Conservation (phyloP, 345 rosid species). For the Salix suchowensis region DNA sequence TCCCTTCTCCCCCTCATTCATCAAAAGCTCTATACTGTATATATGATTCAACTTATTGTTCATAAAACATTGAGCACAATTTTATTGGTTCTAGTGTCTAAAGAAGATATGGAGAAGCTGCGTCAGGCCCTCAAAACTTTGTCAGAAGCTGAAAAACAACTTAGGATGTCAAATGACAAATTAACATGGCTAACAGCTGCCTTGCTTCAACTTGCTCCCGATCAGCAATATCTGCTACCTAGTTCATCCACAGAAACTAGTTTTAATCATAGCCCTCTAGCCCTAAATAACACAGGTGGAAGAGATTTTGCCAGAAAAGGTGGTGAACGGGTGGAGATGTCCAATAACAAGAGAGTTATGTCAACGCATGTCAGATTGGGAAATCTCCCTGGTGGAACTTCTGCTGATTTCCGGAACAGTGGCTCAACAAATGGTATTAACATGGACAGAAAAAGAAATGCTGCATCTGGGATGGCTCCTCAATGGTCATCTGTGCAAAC, state of each 20-base stretch:
- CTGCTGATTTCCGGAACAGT: conserved; percentile 18
- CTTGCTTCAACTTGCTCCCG: conserved; percentile 96
- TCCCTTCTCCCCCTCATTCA: neutral
- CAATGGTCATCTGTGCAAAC: conserved; percentile 27
- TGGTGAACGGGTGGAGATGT: conserved; percentile 28
- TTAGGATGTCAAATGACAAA: conserved; percentile 86
- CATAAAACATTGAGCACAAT: conserved; percentile 14
- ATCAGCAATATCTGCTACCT: conserved; percentile 71
- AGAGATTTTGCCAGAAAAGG: conserved; percentile 39
- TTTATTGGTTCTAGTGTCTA: conserved; percentile 54
- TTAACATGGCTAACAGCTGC: conserved; percentile 97
- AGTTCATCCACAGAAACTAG: conserved; percentile 61
- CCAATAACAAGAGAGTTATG: conserved; percentile 29
- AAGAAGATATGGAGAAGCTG: conserved; percentile 93
- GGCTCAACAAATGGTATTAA: conserved; percentile 20
- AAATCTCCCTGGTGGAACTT: conserved; percentile 31
- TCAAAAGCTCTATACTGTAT: neutral
- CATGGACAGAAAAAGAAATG: conserved; percentile 40
- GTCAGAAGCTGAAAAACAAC: conserved; percentile 95
- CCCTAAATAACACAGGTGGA: conserved; percentile 26
- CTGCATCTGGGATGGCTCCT: conserved; percentile 31
- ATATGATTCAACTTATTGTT: neutral
- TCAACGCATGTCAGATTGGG: conserved; percentile 34
- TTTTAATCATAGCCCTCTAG: conserved; percentile 51
- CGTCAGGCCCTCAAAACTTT: conserved; percentile 88